A percentile compares a stretch with the other conserved stretches of the same genome.
Conservation (phyloP, 1,284 basidiomycete species). For the Somion occarium region DNA sequence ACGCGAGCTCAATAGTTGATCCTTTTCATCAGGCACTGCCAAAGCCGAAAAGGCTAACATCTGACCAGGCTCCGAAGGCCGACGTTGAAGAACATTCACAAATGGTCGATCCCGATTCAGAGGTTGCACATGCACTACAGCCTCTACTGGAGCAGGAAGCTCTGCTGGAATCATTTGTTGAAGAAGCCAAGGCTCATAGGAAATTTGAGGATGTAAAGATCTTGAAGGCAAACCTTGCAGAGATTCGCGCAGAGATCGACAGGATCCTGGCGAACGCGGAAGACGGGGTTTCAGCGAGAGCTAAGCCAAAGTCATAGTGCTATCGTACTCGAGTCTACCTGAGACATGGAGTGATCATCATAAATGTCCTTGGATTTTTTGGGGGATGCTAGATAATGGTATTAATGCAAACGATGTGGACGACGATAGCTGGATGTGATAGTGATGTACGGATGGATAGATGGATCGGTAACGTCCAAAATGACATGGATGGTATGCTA, state of each 20-base stretch:
- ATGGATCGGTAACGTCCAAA: background rate
- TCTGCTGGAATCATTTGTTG: slow-evolving; percentile 76
- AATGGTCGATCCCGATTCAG: slow-evolving; percentile 58
- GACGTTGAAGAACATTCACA: slow-evolving; percentile 22
- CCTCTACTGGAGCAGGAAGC: slow-evolving; percentile 90
- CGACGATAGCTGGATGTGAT: too few species aligned
- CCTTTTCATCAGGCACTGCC: slow-evolving; percentile 50
- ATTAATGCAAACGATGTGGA: too few species aligned
- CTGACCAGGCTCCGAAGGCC: slow-evolving; percentile 11
- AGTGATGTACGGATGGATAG: background rate
- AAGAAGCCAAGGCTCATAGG: slow-evolving; percentile 77
- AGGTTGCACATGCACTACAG: slow-evolving; percentile 69
- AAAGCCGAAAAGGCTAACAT: slow-evolving; percentile 38
- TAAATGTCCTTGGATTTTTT: background rate
- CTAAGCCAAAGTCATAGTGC: background rate
- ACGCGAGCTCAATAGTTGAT: slow-evolving; percentile 2
- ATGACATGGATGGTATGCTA: background rate
- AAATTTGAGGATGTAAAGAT: slow-evolving; percentile 90
- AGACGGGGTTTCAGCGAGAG: slow-evolving; percentile 10
- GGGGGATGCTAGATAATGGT: too few species aligned
- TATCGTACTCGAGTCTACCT: too few species aligned
- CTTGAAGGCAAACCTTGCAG: slow-evolving; percentile 66
- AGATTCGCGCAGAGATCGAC: slow-evolving; percentile 79
- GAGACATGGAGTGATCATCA: background rate
- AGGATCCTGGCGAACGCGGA: slow-evolving; percentile 48